Base-by-base conservation (phyloP, 306 rosid species). In the Pyrus communis region DNA sequence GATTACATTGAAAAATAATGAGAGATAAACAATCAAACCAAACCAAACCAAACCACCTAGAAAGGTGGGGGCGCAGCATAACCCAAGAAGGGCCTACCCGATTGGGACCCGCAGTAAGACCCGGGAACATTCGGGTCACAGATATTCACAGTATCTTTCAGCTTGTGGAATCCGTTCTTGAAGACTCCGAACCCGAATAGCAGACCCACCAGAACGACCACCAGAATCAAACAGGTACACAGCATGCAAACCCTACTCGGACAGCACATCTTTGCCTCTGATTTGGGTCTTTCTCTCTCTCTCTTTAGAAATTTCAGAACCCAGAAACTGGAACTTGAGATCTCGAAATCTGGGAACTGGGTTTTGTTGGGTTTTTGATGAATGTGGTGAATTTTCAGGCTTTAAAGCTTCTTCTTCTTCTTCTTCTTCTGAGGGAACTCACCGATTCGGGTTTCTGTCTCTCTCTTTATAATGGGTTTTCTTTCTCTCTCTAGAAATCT, bases 171-270 rank as follows among this genome's bases (percentile, higher is more conserved):
- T 2, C 96, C 96, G 64, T 89, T 74, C 69, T 89, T 87, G 96
- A 90, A 93, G 14, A 93, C 94, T 49, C 96, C 96, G 70, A 87
- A 93, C 3, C 96, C 96, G 42, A 90, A 90, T 4, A 93, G 8
- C n/a, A 89, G 8, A 4, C 96, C 93, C 63, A 93, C 79, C 4
- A 70, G 14, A 17, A 93, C 76, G 55, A 80, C 91, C 70, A 89
- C 84, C 21, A 87, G 75, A 45, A 89, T 42, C 75, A 93, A 15
- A 76, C 96, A 93, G 14, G 85, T 82, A 90, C 96, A 93, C 2
- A 84, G 66, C 94, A 90, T 90, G 86, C 97, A 93, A 1, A 89
- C 38, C 72, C 72, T 86, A 0, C 91, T 78, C 11, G 73, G 65
- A 46, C 78, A 74, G 75, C 96, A 90, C 97, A 92, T 87, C 70